Evolutionary conservation across 192 early-diverging fungal species (phyloP), one percentile per base, ranked within the genome.

Genomic region (Jimgerdemannia flammicorona): DNA sequence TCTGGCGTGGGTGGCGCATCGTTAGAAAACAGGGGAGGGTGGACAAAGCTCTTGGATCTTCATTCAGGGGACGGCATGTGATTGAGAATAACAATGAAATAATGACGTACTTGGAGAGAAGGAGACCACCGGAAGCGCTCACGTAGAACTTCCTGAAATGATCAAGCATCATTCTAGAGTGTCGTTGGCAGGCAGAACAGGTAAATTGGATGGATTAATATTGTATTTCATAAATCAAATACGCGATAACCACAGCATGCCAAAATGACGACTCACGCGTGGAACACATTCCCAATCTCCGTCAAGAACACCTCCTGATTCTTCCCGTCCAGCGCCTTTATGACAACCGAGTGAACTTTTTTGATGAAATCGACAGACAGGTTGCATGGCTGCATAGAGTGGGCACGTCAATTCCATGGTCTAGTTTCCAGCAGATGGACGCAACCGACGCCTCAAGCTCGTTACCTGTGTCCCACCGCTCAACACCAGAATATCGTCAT

Each of bases 91-190:
- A 63, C 10, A 67, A 63, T 64, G 1, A 74, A 49, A 39, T 20
- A 20, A 40, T 65, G 43, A 63, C 85, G 78, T 87, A 94, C 91
- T 94, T 95, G 71, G 95, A 86, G 29, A 99, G 79, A 63, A 97
- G 86, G 19, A 99, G 81, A 40, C 95, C 96, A 59, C 98, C 98
- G 7, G 91, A 90, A 10, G 94, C 88, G 76, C 89, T 96, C 29
- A 97, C 94, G 29, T 79, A 78, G 72, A 91, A 98, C 79, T 94
- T 95, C 83, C 95, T 95, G 74, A 95, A 89, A 73, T 99, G 98
- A 49, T 98, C 98, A 78, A 97, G 40, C 40, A 11, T 76, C 40
- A 49, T 44, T 41, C 49, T 75, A 66, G 40, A 43, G 29, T 29
- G 29, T 29, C 29, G 1, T 29, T 29, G 29, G 29, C 29, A n/a